Percentiles rank a stretch among this genome's conserved stretches.
Evolutionary conservation across 2,329 filamentous ascomycete species (phyloP).

Genomic region (Cordyceps cateniannulata): DNA sequence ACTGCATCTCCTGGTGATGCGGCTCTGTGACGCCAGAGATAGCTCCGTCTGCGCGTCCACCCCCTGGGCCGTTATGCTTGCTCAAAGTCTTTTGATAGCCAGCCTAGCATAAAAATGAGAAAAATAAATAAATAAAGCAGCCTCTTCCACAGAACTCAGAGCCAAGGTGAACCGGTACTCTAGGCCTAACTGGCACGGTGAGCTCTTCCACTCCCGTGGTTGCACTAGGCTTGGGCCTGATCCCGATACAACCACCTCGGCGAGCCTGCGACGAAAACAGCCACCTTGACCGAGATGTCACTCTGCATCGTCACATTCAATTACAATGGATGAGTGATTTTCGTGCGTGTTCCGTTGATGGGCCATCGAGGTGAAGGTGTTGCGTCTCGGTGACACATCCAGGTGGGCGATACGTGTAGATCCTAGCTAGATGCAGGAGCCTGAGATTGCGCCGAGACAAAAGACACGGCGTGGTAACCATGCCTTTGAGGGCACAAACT

Average conservation of each 20-base stretch:
- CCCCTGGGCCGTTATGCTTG: too few relatives aligned
- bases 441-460: conserved; percentile 1
- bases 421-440: neutral
- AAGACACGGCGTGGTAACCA: neutral
- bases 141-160: neutral
- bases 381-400: neutral
- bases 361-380: neutral
- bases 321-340: neutral
- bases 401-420: neutral
- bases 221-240: neutral
- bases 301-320: neutral
- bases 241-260: neutral
- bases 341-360: neutral
- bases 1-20: neutral
- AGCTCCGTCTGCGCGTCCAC: too few relatives aligned
- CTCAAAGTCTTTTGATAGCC: neutral
- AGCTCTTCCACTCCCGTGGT: neutral
- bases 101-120: neutral
- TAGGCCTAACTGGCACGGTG: neutral
- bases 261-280: neutral
- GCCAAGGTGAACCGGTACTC: neutral
- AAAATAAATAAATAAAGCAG: neutral
- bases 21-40: neutral
- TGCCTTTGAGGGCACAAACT: neutral
- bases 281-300: neutral